phyloP scores from a whole-genome alignment of 352 stramenopile genomes.

The Pythium sp. region DNA sequence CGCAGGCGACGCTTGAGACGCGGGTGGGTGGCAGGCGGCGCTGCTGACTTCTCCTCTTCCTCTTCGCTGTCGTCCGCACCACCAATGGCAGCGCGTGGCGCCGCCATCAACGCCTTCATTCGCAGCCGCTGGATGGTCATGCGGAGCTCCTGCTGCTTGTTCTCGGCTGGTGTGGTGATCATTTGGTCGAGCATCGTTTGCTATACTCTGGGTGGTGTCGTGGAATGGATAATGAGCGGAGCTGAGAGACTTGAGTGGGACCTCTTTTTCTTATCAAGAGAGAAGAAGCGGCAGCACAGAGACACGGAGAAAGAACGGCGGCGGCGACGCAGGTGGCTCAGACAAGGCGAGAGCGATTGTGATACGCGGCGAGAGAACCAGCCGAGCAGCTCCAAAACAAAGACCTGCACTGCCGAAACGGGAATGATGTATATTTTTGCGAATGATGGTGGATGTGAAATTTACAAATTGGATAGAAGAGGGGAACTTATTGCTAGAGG shows the following conservation, averaged over 20 bases:
- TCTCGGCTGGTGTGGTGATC: not conserved
- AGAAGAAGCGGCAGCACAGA: not conserved
- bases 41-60: not conserved
- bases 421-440: constrained; percentile 7
- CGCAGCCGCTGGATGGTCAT: constrained; percentile 10
- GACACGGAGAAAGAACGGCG: not conserved
- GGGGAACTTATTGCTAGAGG: not conserved
- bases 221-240: constrained; percentile 3
- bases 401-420: not conserved
- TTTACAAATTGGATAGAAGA: not conserved
- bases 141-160: constrained; percentile 5
- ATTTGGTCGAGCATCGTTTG: not conserved
- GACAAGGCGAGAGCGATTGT: constrained; percentile 8
- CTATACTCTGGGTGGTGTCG: not conserved
- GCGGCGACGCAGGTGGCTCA: not conserved
- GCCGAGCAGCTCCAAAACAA: constrained; percentile 1
- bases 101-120: constrained; percentile 4
- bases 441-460: constrained; percentile 5
- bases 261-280: not conserved
- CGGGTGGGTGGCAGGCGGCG: not conserved
- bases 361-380: constrained; percentile 5
- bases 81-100: not conserved
- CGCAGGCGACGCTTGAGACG: constrained; percentile 9
- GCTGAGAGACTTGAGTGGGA: not conserved
- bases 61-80: not conserved